Conservation (phyloP, 768 basidiomycete genomes). For the Punctularia strigosozonata region DNA sequence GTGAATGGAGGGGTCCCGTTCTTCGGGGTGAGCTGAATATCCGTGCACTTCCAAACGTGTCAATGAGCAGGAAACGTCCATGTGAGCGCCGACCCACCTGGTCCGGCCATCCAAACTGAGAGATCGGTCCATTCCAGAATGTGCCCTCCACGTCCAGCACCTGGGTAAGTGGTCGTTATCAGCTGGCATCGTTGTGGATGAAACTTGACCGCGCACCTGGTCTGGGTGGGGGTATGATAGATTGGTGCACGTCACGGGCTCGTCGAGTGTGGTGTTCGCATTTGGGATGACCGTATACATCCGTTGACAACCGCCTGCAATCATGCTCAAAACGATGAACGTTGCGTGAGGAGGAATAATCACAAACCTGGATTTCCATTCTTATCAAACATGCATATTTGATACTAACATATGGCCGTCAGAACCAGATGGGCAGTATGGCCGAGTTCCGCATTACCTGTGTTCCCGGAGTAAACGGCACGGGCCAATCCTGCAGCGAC, state of each 20-base stretch:
- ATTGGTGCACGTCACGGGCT: slow-evolving; percentile 35
- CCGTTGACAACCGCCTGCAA: slow-evolving; percentile 49
- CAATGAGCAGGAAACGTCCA: background rate
- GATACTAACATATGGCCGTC: slow-evolving; percentile 27
- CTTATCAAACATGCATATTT: slow-evolving; percentile 62
- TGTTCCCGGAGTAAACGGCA: slow-evolving; percentile 49
- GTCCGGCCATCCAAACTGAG: slow-evolving; percentile 48
- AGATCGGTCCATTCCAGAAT: slow-evolving; percentile 37
- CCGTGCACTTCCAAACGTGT: slow-evolving; percentile 33
- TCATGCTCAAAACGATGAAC: slow-evolving; percentile 45
- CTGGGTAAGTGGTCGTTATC: too few relatives aligned
- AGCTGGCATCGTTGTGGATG: too few relatives aligned
- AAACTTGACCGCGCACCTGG: too few relatives aligned
- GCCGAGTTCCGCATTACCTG: slow-evolving; percentile 26
- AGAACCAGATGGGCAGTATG: background rate
- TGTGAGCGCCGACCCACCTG: slow-evolving; percentile 24
- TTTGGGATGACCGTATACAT: slow-evolving; percentile 44
- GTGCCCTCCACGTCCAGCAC: slow-evolving; percentile 33
- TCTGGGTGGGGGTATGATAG: slow-evolving; percentile 30
- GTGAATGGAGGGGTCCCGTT: slow-evolving; percentile 52
- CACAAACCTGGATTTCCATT: background rate
- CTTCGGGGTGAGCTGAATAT: slow-evolving; percentile 37
- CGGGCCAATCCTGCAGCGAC: slow-evolving; percentile 36
- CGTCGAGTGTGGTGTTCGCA: slow-evolving; percentile 15
- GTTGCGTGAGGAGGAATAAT: background rate